phyloP scores from a whole-genome alignment of 164 flowering plant genomes.

The Euptelea pleiosperma region DNA sequence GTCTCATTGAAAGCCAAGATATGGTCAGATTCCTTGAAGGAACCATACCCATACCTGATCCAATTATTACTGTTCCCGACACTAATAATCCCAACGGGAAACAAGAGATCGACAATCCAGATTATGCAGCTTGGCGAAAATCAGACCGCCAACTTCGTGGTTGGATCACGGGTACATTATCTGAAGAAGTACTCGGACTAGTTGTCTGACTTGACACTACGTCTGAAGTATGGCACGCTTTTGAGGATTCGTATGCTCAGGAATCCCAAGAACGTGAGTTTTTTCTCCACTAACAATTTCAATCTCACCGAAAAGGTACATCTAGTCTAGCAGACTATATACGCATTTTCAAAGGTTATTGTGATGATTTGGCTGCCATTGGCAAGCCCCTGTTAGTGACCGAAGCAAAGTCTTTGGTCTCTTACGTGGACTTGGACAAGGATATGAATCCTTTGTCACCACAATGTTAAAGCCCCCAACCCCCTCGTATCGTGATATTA shows the following conservation, averaged over 20 bases:
- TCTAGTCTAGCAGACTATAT: not conserved
- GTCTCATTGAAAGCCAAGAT: conserved; percentile 8
- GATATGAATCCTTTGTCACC: conserved; percentile 3
- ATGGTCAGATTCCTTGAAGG: not conserved
- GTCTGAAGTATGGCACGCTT: not conserved
- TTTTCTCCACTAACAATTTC: not conserved
- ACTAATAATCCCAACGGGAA: not conserved
- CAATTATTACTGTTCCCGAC: no score
- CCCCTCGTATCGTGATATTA: not conserved
- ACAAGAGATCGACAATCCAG: not conserved
- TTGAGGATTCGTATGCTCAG: not conserved
- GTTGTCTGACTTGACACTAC: not conserved
- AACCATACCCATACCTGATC: not conserved
- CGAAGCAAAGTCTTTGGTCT: not conserved
- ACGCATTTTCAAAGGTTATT: not conserved
- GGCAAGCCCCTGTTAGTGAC: not conserved
- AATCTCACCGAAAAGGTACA: not conserved
- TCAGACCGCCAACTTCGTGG: not conserved
- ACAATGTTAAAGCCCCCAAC: not conserved
- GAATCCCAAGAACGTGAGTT: not conserved
- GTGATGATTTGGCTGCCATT: not conserved
- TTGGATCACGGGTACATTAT: conserved; percentile 1
- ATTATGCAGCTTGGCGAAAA: not conserved
- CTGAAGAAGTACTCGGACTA: conserved; percentile 1
- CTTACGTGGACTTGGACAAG: not conserved